Percentiles rank a stretch among this genome's conserved stretches.
Evolutionary conservation across 352 stramenopile species (phyloP).

Genomic region (Phytophthora megakarya): DNA sequence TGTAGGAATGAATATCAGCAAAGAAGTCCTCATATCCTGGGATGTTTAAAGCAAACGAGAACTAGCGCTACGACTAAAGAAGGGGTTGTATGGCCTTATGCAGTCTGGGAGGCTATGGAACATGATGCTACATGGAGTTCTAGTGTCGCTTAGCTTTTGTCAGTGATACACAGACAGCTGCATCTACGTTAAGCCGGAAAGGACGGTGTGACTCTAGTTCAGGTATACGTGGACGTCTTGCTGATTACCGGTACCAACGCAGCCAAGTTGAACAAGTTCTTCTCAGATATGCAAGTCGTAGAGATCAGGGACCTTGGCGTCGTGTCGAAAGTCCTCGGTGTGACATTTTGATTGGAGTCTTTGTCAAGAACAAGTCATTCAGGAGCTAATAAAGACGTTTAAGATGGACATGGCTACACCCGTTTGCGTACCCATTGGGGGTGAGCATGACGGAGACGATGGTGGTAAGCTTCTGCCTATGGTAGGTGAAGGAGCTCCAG

Average conservation of each 20-base stretch:
- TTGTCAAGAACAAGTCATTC: conserved; percentile 5
- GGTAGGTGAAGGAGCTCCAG: background rate
- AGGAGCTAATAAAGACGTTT: conserved; percentile 15
- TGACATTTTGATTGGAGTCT: conserved; percentile 4
- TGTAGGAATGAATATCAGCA: too few species aligned
- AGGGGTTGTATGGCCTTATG: conserved; percentile 37
- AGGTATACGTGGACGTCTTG: too few species aligned
- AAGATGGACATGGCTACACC: background rate
- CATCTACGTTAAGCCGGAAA: too few species aligned
- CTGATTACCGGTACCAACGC: too few species aligned
- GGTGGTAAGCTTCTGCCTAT: conserved; percentile 14
- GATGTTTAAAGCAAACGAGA: too few species aligned
- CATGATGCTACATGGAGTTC: conserved; percentile 1
- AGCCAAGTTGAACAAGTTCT: conserved; percentile 8
- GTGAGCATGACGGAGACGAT: too few species aligned
- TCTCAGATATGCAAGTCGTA: conserved; percentile 17
- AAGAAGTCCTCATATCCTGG: too few species aligned
- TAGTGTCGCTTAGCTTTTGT: background rate
- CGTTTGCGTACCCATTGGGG: too few species aligned
- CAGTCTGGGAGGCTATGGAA: conserved; percentile 23
- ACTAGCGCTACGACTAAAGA: conserved; percentile 23
- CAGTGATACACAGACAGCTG: conserved; percentile 37
- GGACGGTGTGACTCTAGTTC: too few species aligned
- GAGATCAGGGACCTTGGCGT: conserved; percentile 14
- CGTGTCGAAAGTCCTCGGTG: conserved; percentile 14